Conservation (phyloP, 2,329 filamentous ascomycete species). For the Penicillium sp. region DNA sequence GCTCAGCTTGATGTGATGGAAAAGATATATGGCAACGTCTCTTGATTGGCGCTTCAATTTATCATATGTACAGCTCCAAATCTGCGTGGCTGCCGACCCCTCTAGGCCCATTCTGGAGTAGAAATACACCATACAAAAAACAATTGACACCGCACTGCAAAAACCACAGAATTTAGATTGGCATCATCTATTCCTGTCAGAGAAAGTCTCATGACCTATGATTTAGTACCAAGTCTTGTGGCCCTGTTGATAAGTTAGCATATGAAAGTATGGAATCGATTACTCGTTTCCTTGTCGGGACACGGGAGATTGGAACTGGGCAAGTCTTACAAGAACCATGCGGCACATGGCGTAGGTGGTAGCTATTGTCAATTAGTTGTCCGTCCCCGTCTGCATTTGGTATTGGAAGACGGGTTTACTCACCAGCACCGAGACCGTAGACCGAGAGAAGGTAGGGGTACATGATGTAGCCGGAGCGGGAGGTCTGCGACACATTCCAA, state of each 20-base stretch:
- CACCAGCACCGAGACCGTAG: conserved; percentile 51
- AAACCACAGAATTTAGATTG: conserved; percentile 6
- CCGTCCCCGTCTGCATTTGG: conserved; percentile 1
- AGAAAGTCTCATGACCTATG: conserved; percentile 63
- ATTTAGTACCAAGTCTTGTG: conserved; percentile 58
- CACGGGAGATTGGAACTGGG: not conserved
- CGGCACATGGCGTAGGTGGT: conserved; percentile 47
- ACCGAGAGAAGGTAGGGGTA: conserved; percentile 60
- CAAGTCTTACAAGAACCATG: conserved; percentile 43
- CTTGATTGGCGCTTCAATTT: conserved; percentile 35
- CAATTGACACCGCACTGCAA: conserved; percentile 16
- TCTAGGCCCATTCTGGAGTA: conserved; percentile 32
- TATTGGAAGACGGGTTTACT: conserved; percentile 24
- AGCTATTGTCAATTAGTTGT: conserved; percentile 17
- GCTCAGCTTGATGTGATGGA: not conserved
- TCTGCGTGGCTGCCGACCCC: conserved; percentile 26
- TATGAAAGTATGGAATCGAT: not conserved
- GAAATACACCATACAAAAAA: conserved; percentile 35
- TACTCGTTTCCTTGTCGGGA: not conserved
- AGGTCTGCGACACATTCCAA: conserved; percentile 42
- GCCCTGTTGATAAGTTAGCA: conserved; percentile 46
- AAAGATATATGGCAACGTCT: conserved; percentile 21
- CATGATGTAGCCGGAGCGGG: conserved; percentile 57
- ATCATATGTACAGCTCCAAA: conserved; percentile 41
- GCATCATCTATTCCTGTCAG: conserved; percentile 35